Base-by-base conservation (phyloP, 1,284 basidiomycete genomes). In the Trametes sp. region DNA sequence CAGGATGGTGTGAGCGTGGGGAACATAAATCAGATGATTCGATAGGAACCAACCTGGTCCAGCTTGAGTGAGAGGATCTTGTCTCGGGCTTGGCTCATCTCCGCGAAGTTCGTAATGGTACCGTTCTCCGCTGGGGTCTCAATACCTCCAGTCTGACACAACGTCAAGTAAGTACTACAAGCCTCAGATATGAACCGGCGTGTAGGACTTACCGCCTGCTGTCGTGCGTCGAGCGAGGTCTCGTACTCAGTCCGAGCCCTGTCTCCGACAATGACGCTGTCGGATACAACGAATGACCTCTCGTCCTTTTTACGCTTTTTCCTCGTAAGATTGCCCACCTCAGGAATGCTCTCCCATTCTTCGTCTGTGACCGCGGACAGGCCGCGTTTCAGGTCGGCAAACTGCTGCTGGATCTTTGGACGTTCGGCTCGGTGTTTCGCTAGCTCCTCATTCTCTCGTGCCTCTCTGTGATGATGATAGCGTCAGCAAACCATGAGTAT, bases 21-120 rank as follows among this genome's bases (percentile, higher is more conserved):
- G n/a, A n/a, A n/a, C n/a, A n/a, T n/a, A n/a, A n/a, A n/a, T n/a
- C n/a, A n/a, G 31, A 16, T 26, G 14, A 19, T 9, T 29, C 7
- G 23, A n/a, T n/a, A n/a, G n/a, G 24, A 8, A n/a, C 81, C 33
- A 57, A 92, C 92, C 79, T 96, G 94, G 75, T 98, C 97, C 13
- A 98, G 87, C 73, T 96, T 95, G 66, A 98, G 84, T 0, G 93
- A 94, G 9, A 99, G 82, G 48, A 98, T 94, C 77, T 95, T 96
- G 77, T 98, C 96, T 73, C 96, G 86, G 45, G 98, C 98, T 77
- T 97, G 94, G 61, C 97, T 97, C 74, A 99, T 98, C 76, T 98
- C 96, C n/a, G 97, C 91, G 64, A 99, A 93, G 76, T 98, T 96
- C 10, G 95, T 97, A 70, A 96, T 83, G 0, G 89, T 85, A 4